Percentiles rank a stretch among this genome's conserved stretches.
Conservation (phyloP, 768 basidiomycete species). For the Dentipellis fragilis region DNA sequence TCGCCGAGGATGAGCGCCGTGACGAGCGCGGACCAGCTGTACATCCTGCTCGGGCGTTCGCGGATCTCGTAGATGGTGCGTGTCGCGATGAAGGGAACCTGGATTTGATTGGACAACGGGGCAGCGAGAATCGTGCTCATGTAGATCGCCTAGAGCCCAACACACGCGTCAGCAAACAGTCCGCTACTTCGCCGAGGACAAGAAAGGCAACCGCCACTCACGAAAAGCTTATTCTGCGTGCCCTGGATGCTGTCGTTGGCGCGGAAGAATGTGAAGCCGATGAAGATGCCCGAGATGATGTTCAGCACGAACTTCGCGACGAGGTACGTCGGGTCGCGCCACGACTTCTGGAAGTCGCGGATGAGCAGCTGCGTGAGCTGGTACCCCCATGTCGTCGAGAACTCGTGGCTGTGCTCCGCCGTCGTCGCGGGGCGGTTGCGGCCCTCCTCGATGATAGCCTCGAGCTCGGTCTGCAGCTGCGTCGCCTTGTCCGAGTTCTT, state of each 20-base stretch:
- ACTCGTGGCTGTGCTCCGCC: conserved; percentile 20
- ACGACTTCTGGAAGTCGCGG: background rate
- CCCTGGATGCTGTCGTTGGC: conserved; percentile 27
- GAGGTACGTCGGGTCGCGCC: too few species aligned
- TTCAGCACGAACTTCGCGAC: conserved; percentile 28
- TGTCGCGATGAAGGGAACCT: conserved; percentile 29
- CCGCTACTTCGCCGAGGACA: too few species aligned
- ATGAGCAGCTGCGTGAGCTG: conserved; percentile 18
- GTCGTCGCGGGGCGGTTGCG: conserved; percentile 17
- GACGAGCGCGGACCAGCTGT: conserved; percentile 28
- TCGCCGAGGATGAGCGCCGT: conserved; percentile 28
- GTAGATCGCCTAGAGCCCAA: too few species aligned
- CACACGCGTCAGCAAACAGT: too few species aligned
- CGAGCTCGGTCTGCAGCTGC: conserved; percentile 30
- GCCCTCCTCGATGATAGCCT: conserved; percentile 31
- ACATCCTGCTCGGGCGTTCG: conserved; percentile 33
- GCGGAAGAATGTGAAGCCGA: conserved; percentile 36
- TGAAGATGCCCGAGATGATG: conserved; percentile 22
- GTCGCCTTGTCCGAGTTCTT: conserved; percentile 30
- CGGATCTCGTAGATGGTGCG: conserved; percentile 30
- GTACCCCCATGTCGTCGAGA: conserved; percentile 29
- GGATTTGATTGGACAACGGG: conserved; percentile 30
- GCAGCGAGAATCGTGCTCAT: conserved; percentile 25
- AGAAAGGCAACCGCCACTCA: too few species aligned
- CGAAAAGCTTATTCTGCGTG: conserved; percentile 33